Conservation (phyloP, 306 rosid genomes). For the Rosa persica region DNA sequence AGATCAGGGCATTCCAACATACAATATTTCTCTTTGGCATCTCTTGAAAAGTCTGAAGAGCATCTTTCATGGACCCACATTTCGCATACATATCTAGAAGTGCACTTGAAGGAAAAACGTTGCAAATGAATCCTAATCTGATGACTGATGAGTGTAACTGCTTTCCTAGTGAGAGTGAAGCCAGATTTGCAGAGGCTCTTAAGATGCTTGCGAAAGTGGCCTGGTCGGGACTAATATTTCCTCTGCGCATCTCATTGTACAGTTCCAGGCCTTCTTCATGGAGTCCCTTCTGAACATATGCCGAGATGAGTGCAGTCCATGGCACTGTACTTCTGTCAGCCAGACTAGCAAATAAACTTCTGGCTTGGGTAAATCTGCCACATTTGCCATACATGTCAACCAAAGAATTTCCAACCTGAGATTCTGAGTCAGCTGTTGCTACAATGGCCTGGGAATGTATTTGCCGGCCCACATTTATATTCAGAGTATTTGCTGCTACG, state of each 20-base stretch:
- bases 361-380: slow-evolving; percentile 63
- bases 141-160: slow-evolving; percentile 65
- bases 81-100: slow-evolving; percentile 92
- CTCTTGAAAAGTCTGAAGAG: slow-evolving; percentile 66
- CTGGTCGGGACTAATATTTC: slow-evolving; percentile 48
- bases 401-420: slow-evolving; percentile 71
- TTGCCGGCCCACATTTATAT: slow-evolving; percentile 72
- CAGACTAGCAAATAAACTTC: slow-evolving; percentile 50
- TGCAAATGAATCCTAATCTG: slow-evolving; percentile 65
- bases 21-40: slow-evolving; percentile 76
- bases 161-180: slow-evolving; percentile 65
- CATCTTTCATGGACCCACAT: slow-evolving; percentile 78
- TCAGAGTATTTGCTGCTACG: slow-evolving; percentile 57
- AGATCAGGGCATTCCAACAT: slow-evolving; percentile 84
- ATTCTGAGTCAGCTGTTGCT: slow-evolving; percentile 48
- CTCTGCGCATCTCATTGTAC: slow-evolving; percentile 66
- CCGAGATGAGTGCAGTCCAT: slow-evolving; percentile 89
- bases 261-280: slow-evolving; percentile 64
- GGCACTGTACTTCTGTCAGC: slow-evolving; percentile 65
- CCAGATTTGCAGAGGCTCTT: slow-evolving; percentile 71
- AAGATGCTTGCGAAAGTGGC: slow-evolving; percentile 81
- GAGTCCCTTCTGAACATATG: slow-evolving; percentile 64
- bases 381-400: slow-evolving; percentile 96
- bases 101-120: slow-evolving; percentile 84
- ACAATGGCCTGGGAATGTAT: slow-evolving; percentile 71